phyloP scores from a whole-genome alignment of 495 filamentous ascomycete genomes.

The Trichoderma virens region DNA sequence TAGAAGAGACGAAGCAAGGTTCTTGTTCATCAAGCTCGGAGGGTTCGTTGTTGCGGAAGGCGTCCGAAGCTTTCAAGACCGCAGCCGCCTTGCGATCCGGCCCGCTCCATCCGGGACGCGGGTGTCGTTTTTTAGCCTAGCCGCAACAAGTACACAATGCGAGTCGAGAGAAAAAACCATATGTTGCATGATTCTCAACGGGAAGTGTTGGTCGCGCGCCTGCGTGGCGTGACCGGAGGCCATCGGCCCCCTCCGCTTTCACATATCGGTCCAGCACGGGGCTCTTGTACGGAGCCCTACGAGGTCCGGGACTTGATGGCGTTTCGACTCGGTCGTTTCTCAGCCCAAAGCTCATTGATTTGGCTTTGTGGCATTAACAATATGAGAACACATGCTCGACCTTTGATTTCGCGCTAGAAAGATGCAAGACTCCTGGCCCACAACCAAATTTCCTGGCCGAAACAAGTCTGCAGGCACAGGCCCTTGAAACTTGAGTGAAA shows the following conservation, averaged over 20 bases:
- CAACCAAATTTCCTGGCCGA: not conserved
- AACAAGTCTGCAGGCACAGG: too few species aligned
- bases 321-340: not conserved
- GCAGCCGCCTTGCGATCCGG: not conserved
- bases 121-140: not conserved
- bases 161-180: not conserved
- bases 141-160: not conserved
- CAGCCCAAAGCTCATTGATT: not conserved
- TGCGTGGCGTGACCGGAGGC: conserved; percentile 3
- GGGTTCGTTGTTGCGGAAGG: not conserved
- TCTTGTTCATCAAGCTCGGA: not conserved
- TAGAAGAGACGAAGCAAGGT: not conserved
- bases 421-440: not conserved
- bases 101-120: not conserved
- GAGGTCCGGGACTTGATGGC: not conserved
- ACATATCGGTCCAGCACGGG: not conserved
- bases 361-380: too few species aligned
- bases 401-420: not conserved
- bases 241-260: not conserved
- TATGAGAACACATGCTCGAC: not conserved
- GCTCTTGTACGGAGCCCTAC: not conserved
- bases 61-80: not conserved
- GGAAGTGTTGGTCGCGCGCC: not conserved
- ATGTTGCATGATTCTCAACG: not conserved
- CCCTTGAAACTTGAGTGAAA: too few species aligned